Conservation (phyloP, 2,329 filamentous ascomycete genomes). For the Penicillium brasilianum region DNA sequence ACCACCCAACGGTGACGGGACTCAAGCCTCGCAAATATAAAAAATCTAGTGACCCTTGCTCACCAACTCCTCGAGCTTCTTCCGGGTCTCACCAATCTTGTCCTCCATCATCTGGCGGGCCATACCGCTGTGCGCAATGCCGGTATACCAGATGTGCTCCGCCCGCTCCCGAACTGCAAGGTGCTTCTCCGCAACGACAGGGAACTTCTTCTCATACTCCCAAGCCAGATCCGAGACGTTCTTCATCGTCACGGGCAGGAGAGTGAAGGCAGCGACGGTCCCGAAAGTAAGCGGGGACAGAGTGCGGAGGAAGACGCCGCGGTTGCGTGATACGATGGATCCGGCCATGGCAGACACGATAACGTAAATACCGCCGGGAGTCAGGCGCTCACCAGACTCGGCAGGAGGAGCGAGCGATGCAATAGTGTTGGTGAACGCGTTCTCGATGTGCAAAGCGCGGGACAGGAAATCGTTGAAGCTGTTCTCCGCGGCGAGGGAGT, state of each 20-base stretch:
- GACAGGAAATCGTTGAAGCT: constrained; percentile 82
- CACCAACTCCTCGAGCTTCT: constrained; percentile 85
- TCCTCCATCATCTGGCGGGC: constrained; percentile 76
- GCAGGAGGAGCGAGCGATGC: constrained; percentile 85
- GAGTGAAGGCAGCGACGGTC: constrained; percentile 78
- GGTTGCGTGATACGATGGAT: constrained; percentile 85
- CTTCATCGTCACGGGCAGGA: constrained; percentile 85
- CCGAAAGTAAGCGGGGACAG: constrained; percentile 79
- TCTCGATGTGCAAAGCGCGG: constrained; percentile 81
- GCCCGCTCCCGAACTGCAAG: constrained; percentile 71
- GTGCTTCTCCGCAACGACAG: constrained; percentile 81
- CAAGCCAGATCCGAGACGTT: constrained; percentile 87
- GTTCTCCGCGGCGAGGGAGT: constrained; percentile 77
- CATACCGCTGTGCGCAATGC: constrained; percentile 74
- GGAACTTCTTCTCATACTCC: constrained; percentile 90
- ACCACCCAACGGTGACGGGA: constrained; percentile 16
- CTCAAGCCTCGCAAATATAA: constrained; percentile 19
- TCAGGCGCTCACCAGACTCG: constrained; percentile 83
- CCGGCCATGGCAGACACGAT: constrained; percentile 94
- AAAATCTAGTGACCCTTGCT: constrained; percentile 76
- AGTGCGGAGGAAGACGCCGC: constrained; percentile 80
- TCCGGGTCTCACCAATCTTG: constrained; percentile 75
- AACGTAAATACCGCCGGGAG: constrained; percentile 90
- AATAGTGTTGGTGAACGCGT: constrained; percentile 85
- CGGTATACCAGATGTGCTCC: constrained; percentile 72